phyloP scores from a whole-genome alignment of 108 stramenopile species.

The Epithemia pelagica region DNA sequence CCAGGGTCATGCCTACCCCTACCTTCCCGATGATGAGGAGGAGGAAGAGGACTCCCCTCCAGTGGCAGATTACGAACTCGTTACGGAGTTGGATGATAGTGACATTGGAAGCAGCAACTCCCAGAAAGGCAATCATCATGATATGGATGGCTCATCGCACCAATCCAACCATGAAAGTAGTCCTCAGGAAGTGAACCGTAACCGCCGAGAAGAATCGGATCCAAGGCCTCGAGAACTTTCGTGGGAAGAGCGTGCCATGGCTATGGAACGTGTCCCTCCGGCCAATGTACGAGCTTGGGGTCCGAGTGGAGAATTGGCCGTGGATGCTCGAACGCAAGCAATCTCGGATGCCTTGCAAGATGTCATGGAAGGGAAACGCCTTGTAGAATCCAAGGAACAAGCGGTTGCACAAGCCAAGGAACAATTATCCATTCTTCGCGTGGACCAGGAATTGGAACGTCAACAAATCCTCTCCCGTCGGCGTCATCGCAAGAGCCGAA shows the following conservation, averaged over 20 bases:
- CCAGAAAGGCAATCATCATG: background rate
- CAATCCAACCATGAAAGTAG: no score
- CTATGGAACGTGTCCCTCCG: constrained; percentile 74
- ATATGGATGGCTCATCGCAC: no score
- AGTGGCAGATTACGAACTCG: background rate
- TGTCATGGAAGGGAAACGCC: constrained; percentile 40
- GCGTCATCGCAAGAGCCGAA: constrained; percentile 29
- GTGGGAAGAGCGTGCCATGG: constrained; percentile 66
- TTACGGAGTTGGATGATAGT: constrained; percentile 17
- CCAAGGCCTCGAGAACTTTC: constrained; percentile 31
- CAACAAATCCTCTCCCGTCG: background rate
- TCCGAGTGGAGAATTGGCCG: constrained; percentile 51
- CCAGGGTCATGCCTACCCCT: constrained; percentile 53
- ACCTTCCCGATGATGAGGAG: constrained; percentile 38
- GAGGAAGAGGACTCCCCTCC: constrained; percentile 5
- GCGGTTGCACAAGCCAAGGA: constrained; percentile 48
- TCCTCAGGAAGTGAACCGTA: background rate
- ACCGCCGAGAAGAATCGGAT: no score
- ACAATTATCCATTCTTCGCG: constrained; percentile 56
- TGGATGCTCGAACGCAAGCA: constrained; percentile 60
- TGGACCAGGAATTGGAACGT: constrained; percentile 26
- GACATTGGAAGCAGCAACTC: constrained; percentile 6
- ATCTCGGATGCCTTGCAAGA: constrained; percentile 66
- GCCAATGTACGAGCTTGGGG: constrained; percentile 63
- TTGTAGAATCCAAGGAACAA: constrained; percentile 41